A percentile compares a stretch with the other conserved stretches of the same genome.
Evolutionary conservation across 1,139 yeast species (phyloP).

Genomic region (Hansenula anomala): DNA sequence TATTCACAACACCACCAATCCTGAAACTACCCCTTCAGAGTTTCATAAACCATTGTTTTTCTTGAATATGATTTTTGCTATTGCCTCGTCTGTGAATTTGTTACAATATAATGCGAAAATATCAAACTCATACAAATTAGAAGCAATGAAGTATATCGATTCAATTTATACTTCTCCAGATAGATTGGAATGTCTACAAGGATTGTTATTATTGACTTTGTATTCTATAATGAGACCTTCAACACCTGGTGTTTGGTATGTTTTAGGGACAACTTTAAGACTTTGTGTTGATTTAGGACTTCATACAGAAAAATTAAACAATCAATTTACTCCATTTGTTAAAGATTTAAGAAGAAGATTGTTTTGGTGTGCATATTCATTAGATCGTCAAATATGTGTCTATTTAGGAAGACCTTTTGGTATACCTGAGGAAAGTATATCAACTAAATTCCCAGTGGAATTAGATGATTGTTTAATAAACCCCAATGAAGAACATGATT

Average conservation of each 20-base stretch:
- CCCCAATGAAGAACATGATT: conserved; percentile 28
- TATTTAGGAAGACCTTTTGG: conserved; percentile 73
- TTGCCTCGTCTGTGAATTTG: conserved; percentile 73
- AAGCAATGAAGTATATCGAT: conserved; percentile 62
- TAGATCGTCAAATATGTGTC: conserved; percentile 76
- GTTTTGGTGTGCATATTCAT: conserved; percentile 85
- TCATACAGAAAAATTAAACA: conserved; percentile 53
- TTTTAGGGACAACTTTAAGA: conserved; percentile 75
- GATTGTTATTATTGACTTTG: conserved; percentile 58
- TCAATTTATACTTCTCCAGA: conserved; percentile 54
- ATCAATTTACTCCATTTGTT: conserved; percentile 46
- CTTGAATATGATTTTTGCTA: conserved; percentile 71
- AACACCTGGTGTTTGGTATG: conserved; percentile 91
- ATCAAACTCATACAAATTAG: conserved; percentile 66
- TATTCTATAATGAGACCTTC: conserved; percentile 76
- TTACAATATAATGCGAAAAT: conserved; percentile 63
- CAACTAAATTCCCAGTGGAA: conserved; percentile 63
- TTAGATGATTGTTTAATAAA: conserved; percentile 66
- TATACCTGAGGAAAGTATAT: conserved; percentile 64
- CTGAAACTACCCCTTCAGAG: conserved; percentile 36
- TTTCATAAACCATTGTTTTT: conserved; percentile 51
- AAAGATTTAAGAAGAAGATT: conserved; percentile 71
- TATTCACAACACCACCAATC: conserved; percentile 8
- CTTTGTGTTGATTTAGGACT: conserved; percentile 80
- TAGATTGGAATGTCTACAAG: conserved; percentile 68